These are phyloP conservation scores for Aschersonia sp. DNA, from an alignment of 2,329 filamentous ascomycete species.

Conservation along the genomic window DNA sequence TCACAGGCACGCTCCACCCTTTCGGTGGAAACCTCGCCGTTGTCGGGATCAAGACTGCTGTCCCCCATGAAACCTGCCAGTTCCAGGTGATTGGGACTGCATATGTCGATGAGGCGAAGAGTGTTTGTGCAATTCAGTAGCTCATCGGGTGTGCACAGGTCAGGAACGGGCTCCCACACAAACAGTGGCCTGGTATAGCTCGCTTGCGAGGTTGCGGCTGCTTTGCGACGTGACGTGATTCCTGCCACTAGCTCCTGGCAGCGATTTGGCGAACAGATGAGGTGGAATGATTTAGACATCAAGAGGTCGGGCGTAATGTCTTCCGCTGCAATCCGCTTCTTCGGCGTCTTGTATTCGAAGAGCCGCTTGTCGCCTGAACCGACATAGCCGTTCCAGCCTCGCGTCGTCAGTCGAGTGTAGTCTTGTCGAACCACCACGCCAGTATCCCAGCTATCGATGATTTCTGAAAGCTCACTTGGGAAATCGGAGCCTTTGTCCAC, in stretches of 20 bases:
- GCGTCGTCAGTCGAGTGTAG: conserved; percentile 58
- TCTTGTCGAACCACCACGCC: conserved; percentile 54
- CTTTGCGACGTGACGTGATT: conserved; percentile 46
- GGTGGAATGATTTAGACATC: conserved; percentile 64
- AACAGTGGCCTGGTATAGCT: conserved; percentile 50
- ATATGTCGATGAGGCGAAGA: conserved; percentile 45
- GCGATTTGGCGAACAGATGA: conserved; percentile 68
- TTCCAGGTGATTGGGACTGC: conserved; percentile 75
- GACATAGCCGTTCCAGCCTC: conserved; percentile 85
- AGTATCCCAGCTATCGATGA: conserved; percentile 64
- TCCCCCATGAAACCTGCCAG: conserved; percentile 73
- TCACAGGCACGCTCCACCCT: conserved; percentile 46
- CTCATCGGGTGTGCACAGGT: conserved; percentile 62
- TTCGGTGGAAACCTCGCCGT: conserved; percentile 35
- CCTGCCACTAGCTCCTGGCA: conserved; percentile 62
- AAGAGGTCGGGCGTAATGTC: conserved; percentile 56
- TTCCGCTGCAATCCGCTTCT: conserved; percentile 60
- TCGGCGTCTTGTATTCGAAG: conserved; percentile 81
- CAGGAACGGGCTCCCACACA: conserved; percentile 91
- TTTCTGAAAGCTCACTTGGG: conserved; percentile 45
- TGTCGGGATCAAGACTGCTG: conserved; percentile 35
- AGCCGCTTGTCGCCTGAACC: conserved; percentile 51
- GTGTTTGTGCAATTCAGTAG: conserved; percentile 50
- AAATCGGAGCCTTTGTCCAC: conserved; percentile 86
- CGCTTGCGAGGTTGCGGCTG: conserved; percentile 14